These are phyloP conservation scores for Phaeomoniella chlamydospora DNA, from an alignment of 2,329 filamentous ascomycete species.

Conservation along the genomic window DNA sequence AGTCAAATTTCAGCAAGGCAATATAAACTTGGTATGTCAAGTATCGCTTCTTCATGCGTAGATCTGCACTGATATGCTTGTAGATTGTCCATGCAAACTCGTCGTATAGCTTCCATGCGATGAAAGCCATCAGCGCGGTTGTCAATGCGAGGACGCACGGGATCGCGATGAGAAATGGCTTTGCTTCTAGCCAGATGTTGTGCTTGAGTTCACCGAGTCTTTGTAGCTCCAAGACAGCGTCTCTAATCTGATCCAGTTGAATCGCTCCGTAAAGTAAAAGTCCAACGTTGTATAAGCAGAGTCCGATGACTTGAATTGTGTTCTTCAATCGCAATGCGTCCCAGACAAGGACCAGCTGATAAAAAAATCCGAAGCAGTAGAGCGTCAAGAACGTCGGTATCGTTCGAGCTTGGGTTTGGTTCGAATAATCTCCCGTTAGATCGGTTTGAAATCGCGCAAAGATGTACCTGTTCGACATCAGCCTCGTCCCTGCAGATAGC, in stretches of 20 bases:
- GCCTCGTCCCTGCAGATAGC: conserved; percentile 2
- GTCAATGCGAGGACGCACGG: conserved; percentile 68
- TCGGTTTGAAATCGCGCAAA: conserved; percentile 69
- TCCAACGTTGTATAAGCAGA: conserved; percentile 84
- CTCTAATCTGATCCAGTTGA: conserved; percentile 78
- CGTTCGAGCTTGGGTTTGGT: conserved; percentile 36
- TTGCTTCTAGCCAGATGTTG: conserved; percentile 53
- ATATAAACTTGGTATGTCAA: conserved; percentile 98
- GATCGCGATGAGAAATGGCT: conserved; percentile 69
- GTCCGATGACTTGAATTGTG: conserved; percentile 93
- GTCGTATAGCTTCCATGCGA: conserved; percentile 92
- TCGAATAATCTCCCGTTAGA: conserved; percentile 26
- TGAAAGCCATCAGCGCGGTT: conserved; percentile 57
- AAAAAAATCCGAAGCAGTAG: conserved; percentile 94
- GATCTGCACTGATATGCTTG: conserved; percentile 95
- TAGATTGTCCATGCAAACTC: conserved; percentile 99
- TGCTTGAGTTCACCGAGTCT: conserved; percentile 28
- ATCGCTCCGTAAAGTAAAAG: conserved; percentile 86
- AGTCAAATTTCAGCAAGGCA: conserved; percentile 93
- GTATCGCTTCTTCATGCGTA: conserved; percentile 92
- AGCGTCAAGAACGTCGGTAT: conserved; percentile 93
- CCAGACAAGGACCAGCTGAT: conserved; percentile 78
- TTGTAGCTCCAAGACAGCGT: conserved; percentile 48
- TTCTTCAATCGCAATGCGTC: conserved; percentile 91
- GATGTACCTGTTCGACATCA: conserved; percentile 50